Conservation (phyloP, 306 rosid genomes). For the Arachis hypogaea region DNA sequence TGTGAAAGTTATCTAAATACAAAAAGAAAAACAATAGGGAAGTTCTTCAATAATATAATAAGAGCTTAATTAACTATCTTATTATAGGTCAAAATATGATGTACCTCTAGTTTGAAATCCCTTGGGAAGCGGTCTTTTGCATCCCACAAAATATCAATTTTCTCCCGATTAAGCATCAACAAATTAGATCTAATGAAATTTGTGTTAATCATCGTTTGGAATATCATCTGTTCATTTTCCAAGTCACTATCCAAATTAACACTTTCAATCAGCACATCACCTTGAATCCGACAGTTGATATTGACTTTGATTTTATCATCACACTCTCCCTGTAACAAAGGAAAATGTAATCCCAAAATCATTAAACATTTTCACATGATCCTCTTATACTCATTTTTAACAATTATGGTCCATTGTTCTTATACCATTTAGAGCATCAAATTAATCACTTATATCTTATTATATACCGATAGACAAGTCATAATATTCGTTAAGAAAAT, state of each 20-base stretch:
- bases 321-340: slow-evolving; percentile 59
- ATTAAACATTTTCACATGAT: no score
- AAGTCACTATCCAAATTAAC: slow-evolving; percentile 55
- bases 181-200: slow-evolving; percentile 73
- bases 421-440: no score
- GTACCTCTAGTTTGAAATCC: slow-evolving; percentile 77
- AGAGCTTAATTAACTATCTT: not conserved
- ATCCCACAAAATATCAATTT: slow-evolving; percentile 69
- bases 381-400: no score
- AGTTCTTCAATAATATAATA: slow-evolving; percentile 8
- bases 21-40: slow-evolving; percentile 31
- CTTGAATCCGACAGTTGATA: slow-evolving; percentile 68
- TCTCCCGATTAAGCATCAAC: slow-evolving; percentile 68
- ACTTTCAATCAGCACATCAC: slow-evolving; percentile 77
- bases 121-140: slow-evolving; percentile 64
- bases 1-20: slow-evolving; percentile 69
- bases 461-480: no score
- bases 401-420: no score
- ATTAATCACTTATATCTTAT: no score
- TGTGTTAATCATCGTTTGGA: slow-evolving; percentile 70
- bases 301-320: slow-evolving; percentile 60
- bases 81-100: slow-evolving; percentile 31
- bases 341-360: not conserved
- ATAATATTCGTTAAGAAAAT: no score
- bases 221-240: slow-evolving; percentile 65